Conservation (phyloP, 2,329 filamentous ascomycete species). For the Aspergillus vadensis region DNA sequence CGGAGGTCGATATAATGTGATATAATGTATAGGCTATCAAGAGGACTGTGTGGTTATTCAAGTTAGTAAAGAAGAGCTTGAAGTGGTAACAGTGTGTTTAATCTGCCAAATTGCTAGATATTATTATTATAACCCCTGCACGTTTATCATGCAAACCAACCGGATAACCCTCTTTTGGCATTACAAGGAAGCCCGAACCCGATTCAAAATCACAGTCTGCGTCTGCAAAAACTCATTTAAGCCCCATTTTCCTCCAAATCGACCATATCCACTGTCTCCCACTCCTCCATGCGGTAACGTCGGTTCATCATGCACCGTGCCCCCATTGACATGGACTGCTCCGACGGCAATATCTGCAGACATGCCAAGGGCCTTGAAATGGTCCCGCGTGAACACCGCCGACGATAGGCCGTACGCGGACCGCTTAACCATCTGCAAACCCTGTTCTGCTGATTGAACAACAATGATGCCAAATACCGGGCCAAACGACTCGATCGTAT, state of each 20-base stretch:
- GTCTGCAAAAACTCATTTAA: conserved; percentile 61
- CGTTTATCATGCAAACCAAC: no score
- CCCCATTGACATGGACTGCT: conserved; percentile 31
- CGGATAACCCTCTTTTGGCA: not conserved
- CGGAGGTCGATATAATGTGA: no score
- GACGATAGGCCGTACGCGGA: conserved; percentile 32
- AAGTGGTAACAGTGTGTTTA: no score
- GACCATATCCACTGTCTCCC: conserved; percentile 62
- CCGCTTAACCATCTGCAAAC: conserved; percentile 23
- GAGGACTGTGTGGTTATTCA: no score
- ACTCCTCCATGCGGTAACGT: conserved; percentile 63
- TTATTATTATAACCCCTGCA: no score
- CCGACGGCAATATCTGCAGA: conserved; percentile 27
- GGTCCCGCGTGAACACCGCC: conserved; percentile 29
- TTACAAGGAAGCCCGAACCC: not conserved
- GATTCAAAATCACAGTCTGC: conserved; percentile 60
- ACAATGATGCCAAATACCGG: conserved; percentile 28
- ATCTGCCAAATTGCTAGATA: no score
- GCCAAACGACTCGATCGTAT: conserved; percentile 33
- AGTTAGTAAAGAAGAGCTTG: no score
- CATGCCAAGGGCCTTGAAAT: conserved; percentile 28
- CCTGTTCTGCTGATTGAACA: conserved; percentile 27
- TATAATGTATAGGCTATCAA: no score
- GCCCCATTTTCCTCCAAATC: conserved; percentile 55
- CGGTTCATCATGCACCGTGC: conserved; percentile 31